These are phyloP conservation scores for Wickerhamiella dianesei DNA, from an alignment of 805 yeast species.

Conservation along the genomic window DNA sequence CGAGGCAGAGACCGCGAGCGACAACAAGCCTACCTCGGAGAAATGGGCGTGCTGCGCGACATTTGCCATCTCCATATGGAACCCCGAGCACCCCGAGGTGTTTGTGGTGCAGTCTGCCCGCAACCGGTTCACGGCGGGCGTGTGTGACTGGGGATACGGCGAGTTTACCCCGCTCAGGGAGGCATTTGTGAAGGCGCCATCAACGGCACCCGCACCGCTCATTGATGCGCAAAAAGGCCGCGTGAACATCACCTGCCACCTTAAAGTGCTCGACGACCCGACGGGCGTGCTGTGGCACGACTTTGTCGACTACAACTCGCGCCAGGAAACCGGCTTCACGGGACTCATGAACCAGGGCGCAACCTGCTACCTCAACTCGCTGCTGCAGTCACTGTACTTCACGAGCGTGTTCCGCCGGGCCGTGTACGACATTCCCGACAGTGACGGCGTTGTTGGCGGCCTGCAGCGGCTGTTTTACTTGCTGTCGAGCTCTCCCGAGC, in stretches of 20 bases:
- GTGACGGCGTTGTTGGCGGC: conserved; percentile 59
- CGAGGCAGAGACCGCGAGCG: conserved; percentile 1
- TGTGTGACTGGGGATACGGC: conserved; percentile 94
- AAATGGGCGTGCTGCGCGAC: conserved; percentile 54
- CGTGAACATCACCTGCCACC: conserved; percentile 61
- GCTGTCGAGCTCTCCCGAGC: conserved; percentile 55
- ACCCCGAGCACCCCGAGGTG: conserved; percentile 55
- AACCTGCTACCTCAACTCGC: conserved; percentile 88
- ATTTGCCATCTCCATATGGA: conserved; percentile 73
- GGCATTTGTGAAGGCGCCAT: conserved; percentile 22
- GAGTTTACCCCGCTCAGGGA: conserved; percentile 49
- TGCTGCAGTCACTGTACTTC: conserved; percentile 79
- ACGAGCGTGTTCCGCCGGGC: conserved; percentile 70
- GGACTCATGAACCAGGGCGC: conserved; percentile 97
- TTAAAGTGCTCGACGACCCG: conserved; percentile 68
- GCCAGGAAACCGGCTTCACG: conserved; percentile 74
- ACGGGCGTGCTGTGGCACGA: conserved; percentile 94
- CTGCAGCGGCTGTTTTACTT: conserved; percentile 78
- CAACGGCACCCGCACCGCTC: conserved; percentile 26
- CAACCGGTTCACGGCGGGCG: conserved; percentile 63
- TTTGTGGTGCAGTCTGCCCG: conserved; percentile 50
- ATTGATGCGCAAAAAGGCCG: conserved; percentile 27
- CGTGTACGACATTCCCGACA: conserved; percentile 76
- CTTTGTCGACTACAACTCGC: conserved; percentile 65
- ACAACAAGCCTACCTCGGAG: too few relatives aligned